Base-by-base conservation (phyloP, 371 early-diverging fungal species). In the Mucor sp. region DNA sequence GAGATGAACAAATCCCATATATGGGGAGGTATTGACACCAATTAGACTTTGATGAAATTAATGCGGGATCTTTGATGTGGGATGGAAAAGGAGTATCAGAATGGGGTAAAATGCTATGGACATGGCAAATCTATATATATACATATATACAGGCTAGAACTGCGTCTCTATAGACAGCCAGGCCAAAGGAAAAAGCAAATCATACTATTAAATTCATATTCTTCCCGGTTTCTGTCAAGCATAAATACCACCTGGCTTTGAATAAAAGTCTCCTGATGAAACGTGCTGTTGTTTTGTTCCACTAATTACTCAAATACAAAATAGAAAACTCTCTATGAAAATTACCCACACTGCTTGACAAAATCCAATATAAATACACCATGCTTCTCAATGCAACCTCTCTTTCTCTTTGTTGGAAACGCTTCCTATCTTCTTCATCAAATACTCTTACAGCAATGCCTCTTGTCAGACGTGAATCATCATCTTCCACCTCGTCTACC, bases 391-490 rank as follows among this genome's bases (percentile, higher is more conserved):
- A 35, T 37, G 35, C n/a, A 37, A 58, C 35, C 15, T 19, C 35
- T 58, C 33, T 58, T 58, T 58, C 37, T 35, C 35, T 19, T 37
- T 58, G 23, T 58, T 58, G 21, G 58, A 33, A 58, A 33, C 58
- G 35, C 23, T 58, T 58, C 33, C 30, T 58, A 35, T n/a, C 19
- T 21, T 47, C 23, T 7, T 47, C n/a, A 21, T 21, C 23, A 47
- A 6, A 21, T 47, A 47, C 21, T 47, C 27, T 53, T 53, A 41
- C 21, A 12, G 25, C 44, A 44, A 61, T 61, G 61, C 61, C 44
- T 35, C 61, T 61, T 44, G 27, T 28, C 17, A 14, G 61, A 41
- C 61, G 61, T 61, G 61, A 61, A 44, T 61, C 61, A 27, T 61
- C 61, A 8, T 14, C 44, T 44, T 61, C 61, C 25, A 61, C 61